A percentile compares a stretch with the other conserved stretches of the same genome.
Evolutionary conservation across 805 yeast species (phyloP).

Genomic region (Monosporozyma aerobia): DNA sequence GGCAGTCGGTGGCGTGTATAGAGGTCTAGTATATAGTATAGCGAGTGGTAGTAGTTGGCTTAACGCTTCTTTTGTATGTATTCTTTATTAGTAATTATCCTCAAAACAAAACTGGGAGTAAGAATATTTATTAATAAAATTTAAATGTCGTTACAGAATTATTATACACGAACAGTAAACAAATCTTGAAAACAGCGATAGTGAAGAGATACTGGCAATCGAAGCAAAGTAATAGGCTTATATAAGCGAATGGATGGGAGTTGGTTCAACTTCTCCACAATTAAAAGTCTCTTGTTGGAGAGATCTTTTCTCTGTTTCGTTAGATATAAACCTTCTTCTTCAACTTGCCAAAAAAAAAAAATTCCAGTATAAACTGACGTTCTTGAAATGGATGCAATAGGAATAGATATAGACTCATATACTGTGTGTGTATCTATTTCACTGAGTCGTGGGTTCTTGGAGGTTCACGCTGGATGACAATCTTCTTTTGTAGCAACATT

Average conservation of each 20-base stretch:
- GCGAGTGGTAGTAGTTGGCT: not conserved
- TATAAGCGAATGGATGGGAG: not conserved
- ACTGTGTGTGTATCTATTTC: slow-evolving; percentile 6
- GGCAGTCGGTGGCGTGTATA: not conserved
- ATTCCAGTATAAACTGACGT: not conserved
- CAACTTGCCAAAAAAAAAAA: not conserved
- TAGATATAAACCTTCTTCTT: not conserved
- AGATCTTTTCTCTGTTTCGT: not conserved
- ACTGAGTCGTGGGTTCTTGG: slow-evolving; percentile 21
- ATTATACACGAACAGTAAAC: not conserved
- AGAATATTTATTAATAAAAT: not conserved
- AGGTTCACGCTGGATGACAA: slow-evolving; percentile 56
- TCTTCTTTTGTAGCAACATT: slow-evolving; percentile 46
- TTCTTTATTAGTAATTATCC: not conserved
- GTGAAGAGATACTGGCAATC: not conserved
- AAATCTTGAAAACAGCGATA: not conserved
- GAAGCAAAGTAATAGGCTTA: not conserved
- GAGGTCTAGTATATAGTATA: not conserved
- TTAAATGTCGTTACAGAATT: not conserved
- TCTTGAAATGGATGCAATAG: not conserved
- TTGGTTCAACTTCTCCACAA: not conserved
- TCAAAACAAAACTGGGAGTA: not conserved
- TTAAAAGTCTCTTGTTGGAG: not conserved
- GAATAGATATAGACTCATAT: not conserved
- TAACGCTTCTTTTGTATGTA: no score